A percentile compares a stretch with the other conserved stretches of the same genome.
phyloP scores from a whole-genome alignment of 1,284 basidiomycete species.

The Macrocybe sp. region DNA sequence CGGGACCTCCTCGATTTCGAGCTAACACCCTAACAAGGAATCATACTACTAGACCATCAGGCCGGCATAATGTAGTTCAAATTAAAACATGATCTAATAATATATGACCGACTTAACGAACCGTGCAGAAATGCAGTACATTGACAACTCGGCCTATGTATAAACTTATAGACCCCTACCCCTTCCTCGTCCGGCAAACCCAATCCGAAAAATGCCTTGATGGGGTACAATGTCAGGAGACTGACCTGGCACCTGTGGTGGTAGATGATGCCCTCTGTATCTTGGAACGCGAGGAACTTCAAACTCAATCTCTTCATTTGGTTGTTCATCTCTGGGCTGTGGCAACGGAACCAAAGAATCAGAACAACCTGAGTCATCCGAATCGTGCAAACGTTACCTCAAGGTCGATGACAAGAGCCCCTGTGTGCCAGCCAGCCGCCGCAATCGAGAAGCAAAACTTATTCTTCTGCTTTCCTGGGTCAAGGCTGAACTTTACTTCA shows the following conservation, averaged over 20 bases:
- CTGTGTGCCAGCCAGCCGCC: constrained; percentile 85
- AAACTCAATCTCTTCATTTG: no score
- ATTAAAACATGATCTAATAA: background rate
- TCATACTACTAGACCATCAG: constrained; percentile 73
- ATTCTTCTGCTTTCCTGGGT: constrained; percentile 40
- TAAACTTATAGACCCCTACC: constrained; percentile 4
- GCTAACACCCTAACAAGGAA: constrained; percentile 54
- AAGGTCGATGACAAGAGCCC: constrained; percentile 79
- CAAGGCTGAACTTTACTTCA: constrained; percentile 66
- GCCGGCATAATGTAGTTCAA: constrained; percentile 23
- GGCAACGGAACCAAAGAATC: constrained; percentile 1
- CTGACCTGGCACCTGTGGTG: no score
- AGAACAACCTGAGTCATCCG: background rate
- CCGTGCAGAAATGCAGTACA: background rate
- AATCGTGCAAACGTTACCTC: constrained; percentile 37
- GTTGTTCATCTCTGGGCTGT: no score
- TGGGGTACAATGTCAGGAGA: background rate
- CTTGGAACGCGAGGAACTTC: no score
- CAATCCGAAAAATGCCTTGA: constrained; percentile 5
- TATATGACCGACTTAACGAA: no score
- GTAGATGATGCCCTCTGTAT: no score
- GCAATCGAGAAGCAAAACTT: constrained; percentile 75
- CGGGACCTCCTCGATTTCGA: constrained; percentile 69
- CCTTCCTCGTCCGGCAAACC: constrained; percentile 10
- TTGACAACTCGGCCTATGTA: background rate